Conservation (phyloP, 2,329 filamentous ascomycete species). For the Sclerotinia borealis region DNA sequence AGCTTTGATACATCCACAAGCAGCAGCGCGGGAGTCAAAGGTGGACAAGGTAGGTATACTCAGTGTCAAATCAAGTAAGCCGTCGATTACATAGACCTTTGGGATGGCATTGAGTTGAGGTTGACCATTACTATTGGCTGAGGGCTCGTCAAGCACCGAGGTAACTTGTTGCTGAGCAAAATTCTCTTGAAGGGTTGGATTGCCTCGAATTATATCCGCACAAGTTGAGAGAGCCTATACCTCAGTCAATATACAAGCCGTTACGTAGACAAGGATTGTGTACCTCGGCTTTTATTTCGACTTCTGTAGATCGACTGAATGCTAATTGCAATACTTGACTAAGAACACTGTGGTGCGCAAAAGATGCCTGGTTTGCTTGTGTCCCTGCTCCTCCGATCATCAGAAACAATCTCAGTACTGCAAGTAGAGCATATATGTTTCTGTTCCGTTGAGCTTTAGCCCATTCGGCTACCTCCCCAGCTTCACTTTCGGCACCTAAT, state of each 20-base stretch:
- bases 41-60: slow-evolving; percentile 58
- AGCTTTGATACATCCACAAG: slow-evolving; percentile 85
- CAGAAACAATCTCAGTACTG: slow-evolving; percentile 81
- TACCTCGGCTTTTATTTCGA: slow-evolving; percentile 77
- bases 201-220: slow-evolving; percentile 81
- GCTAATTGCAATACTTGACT: slow-evolving; percentile 75
- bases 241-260: slow-evolving; percentile 16
- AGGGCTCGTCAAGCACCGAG: slow-evolving; percentile 44
- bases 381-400: slow-evolving; percentile 75
- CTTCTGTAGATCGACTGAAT: slow-evolving; percentile 66
- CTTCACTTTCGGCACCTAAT: slow-evolving; percentile 48
- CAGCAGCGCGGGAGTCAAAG: slow-evolving; percentile 77
- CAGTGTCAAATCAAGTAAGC: slow-evolving; percentile 75
- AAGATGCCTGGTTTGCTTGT: slow-evolving; percentile 74
- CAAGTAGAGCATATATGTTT: slow-evolving; percentile 85
- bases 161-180: slow-evolving; percentile 83
- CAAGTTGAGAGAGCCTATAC: slow-evolving; percentile 71
- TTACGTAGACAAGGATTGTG: slow-evolving; percentile 11
- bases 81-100: slow-evolving; percentile 87
- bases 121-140: slow-evolving; percentile 35
- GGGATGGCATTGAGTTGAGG: slow-evolving; percentile 44
- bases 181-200: slow-evolving; percentile 72
- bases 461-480: slow-evolving; percentile 63
- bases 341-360: slow-evolving; percentile 76
- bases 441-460: slow-evolving; percentile 73